Conservation (phyloP, 306 rosid genomes). For the Rosa multiflora region DNA sequence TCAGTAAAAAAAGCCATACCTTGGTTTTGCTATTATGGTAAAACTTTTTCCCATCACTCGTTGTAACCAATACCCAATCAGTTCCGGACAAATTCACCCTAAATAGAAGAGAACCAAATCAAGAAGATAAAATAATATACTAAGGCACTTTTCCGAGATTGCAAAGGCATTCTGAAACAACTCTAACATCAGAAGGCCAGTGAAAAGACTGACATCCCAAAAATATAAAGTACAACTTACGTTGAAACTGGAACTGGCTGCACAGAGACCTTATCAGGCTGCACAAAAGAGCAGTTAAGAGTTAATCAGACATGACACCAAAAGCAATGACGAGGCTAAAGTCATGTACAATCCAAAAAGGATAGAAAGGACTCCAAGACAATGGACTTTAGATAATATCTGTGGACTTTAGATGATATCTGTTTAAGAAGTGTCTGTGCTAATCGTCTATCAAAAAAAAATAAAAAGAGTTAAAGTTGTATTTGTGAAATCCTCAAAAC, state of each 20-base stretch:
- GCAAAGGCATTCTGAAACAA: not conserved
- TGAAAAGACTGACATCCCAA: not conserved
- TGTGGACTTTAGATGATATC: not conserved
- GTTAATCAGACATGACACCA: not conserved
- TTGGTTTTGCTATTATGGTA: conserved; percentile 84
- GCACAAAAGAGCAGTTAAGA: conserved; percentile 33
- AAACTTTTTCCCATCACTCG: conserved; percentile 84
- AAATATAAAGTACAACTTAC: conserved; percentile 50
- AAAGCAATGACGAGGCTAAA: not conserved
- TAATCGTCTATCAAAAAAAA: not conserved
- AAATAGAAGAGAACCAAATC: conserved; percentile 18
- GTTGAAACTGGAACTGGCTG: conserved; percentile 85
- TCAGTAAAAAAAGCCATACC: conserved; percentile 45
- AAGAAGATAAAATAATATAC: conserved; percentile 11
- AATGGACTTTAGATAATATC: not conserved
- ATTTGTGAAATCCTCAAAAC: not conserved
- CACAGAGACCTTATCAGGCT: conserved; percentile 64
- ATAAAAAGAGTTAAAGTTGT: not conserved
- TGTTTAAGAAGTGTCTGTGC: not conserved
- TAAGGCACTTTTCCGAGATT: not conserved
- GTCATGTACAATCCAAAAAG: not conserved
- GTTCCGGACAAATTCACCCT: conserved; percentile 83
- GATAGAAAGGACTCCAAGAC: not conserved
- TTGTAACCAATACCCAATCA: conserved; percentile 85
- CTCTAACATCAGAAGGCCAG: conserved; percentile 1